Evolutionary conservation across 192 early-diverging fungal species (phyloP).

Genomic region (Linnemannia zychae): DNA sequence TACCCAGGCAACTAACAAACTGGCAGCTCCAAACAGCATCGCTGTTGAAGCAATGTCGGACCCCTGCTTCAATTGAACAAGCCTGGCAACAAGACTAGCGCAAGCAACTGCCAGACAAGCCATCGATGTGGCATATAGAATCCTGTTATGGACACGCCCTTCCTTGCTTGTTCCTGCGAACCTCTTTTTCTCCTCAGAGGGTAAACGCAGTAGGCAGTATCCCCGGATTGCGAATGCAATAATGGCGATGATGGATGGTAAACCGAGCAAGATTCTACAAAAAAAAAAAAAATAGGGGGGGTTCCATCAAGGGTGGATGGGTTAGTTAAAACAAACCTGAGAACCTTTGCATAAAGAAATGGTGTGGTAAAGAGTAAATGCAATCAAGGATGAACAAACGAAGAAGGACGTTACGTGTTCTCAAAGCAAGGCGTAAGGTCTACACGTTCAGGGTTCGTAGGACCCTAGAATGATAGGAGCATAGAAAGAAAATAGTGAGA

Average conservation of each 20-base stretch:
- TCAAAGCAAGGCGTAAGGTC: slow-evolving; percentile 35
- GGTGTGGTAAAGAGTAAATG: background rate
- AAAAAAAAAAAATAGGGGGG: background rate
- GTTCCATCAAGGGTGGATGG: background rate
- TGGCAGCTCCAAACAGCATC: background rate
- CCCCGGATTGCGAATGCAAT: background rate
- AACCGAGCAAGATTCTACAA: slow-evolving; percentile 16
- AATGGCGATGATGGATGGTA: slow-evolving; percentile 17
- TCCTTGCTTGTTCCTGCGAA: background rate
- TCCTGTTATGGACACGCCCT: background rate
- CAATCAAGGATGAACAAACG: background rate
- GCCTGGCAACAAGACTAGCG: slow-evolving; percentile 11
- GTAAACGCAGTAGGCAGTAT: background rate
- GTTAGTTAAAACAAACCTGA: background rate
- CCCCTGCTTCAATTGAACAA: slow-evolving; percentile 11
- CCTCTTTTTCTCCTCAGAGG: background rate
- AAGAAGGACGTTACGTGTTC: slow-evolving; percentile 18
- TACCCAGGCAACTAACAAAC: slow-evolving; percentile 20
- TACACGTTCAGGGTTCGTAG: slow-evolving; percentile 13
- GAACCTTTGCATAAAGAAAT: background rate
- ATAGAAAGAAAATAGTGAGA: background rate
- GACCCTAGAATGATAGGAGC: slow-evolving; percentile 16
- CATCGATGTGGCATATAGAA: background rate
- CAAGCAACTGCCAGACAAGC: background rate
- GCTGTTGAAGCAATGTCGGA: background rate